Percentiles rank a stretch among this genome's conserved stretches.
Conservation (phyloP, 1,284 basidiomycete genomes). For the Earliella scabrosa region DNA sequence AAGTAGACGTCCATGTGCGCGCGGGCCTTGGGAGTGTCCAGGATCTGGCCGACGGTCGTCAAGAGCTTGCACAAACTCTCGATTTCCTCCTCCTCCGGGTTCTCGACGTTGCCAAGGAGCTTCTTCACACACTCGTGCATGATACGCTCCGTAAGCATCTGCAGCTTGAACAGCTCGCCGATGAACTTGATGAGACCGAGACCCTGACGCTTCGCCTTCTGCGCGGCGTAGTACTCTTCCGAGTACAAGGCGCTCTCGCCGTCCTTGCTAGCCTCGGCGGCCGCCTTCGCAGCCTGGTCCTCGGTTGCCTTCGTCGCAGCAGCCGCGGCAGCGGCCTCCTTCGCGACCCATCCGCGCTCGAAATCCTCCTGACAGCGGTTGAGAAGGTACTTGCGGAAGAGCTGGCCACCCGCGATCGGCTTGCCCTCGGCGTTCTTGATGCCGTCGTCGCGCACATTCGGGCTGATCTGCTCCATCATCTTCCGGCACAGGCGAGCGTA, state of each 20-base stretch:
- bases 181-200: conserved; percentile 98
- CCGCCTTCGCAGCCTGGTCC: conserved; percentile 65
- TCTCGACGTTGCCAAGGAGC: conserved; percentile 88
- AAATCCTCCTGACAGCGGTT: conserved; percentile 61
- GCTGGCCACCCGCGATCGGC: conserved; percentile 84
- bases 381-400: conserved; percentile 81
- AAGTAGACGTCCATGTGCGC: conserved; percentile 95
- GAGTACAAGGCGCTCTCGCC: conserved; percentile 80
- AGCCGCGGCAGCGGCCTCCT: conserved; percentile 32
- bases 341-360: conserved; percentile 47
- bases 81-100: conserved; percentile 97
- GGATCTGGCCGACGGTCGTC: conserved; percentile 83
- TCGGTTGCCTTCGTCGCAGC: conserved; percentile 43
- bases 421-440: conserved; percentile 81
- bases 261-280: conserved; percentile 56
- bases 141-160: conserved; percentile 46
- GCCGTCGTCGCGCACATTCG: conserved; percentile 86
- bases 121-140: conserved; percentile 98
- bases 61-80: conserved; percentile 95
- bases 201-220: conserved; percentile 97
- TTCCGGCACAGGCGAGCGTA: conserved; percentile 85
- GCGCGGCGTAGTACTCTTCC: conserved; percentile 95
- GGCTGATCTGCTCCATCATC: conserved; percentile 71
- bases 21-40: conserved; percentile 82
- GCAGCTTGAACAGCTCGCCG: conserved; percentile 96